Evolutionary conservation across 2,329 filamentous ascomycete species (phyloP), one percentile per base, ranked within the genome.

Genomic region (Neobulgaria alba): DNA sequence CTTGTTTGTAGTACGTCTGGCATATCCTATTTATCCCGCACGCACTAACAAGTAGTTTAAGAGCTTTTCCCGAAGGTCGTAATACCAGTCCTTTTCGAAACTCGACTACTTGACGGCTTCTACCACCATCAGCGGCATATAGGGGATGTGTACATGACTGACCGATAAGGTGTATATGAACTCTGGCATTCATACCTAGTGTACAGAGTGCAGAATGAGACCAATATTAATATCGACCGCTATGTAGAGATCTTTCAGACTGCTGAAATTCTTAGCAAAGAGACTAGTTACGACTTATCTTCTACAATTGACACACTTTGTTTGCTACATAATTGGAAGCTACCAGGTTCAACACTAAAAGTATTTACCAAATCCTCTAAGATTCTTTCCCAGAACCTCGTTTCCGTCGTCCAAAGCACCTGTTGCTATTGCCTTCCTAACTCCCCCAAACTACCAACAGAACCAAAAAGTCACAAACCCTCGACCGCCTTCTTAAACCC

Each of bases 161-260:
- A 43, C 2, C 8, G 41, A 14, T 32, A 48, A 17, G 43, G 38
- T 7, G 35, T 20, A 4, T 29, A 21, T 3, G 33, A 40, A 23
- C 34, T 48, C 12, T 50, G 43, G 45, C 43, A 50, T 32, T 44
- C 43, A 3, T 50, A 50, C 34, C 36, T 46, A 4, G 33, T 42
- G 2, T 47, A 50, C 31, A 36, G 39, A 30, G 42, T 46, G 7
- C 23, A 31, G 20, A 44, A 41, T 21, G 42, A 44, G 26, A 36
- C 12, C 3, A 15, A 23, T 10, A n/a, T n/a, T n/a, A n/a, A n/a
- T n/a, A n/a, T n/a, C n/a, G n/a, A n/a, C n/a, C 45, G 41, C 18
- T 48, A 31, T 38, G 2, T 39, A 5, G 41, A 40, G 2, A 41
- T 50, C 5, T 33, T 20, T n/a, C 38, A 36, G 5, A 12, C 39